Evolutionary conservation across 164 flowering plant species (phyloP).

Genomic region (Santalum album): DNA sequence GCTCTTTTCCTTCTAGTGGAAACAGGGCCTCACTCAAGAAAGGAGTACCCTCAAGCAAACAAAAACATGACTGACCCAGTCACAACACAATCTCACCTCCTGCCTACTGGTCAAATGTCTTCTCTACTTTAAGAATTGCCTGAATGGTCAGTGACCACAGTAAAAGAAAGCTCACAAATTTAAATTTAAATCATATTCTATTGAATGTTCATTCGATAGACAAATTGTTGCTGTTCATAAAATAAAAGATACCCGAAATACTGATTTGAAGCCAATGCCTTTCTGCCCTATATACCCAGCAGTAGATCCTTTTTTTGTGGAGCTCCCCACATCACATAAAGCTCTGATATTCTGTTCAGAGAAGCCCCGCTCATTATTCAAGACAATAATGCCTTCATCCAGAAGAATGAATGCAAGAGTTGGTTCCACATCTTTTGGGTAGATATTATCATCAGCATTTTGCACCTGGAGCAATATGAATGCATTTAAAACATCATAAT

Average conservation of each 20-base stretch:
- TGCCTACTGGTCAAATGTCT: no score
- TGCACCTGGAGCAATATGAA: conserved; percentile 56
- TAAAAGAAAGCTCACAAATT: background rate
- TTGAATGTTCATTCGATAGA: background rate
- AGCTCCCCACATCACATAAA: conserved; percentile 94
- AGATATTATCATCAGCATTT: conserved; percentile 94
- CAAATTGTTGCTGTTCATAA: background rate
- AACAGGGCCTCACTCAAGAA: no score
- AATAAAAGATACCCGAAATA: conserved; percentile 62
- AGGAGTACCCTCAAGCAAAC: no score
- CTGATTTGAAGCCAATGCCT: conserved; percentile 98
- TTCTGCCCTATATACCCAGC: conserved; percentile 93
- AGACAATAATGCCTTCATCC: conserved; percentile 50
- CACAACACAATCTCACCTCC: no score
- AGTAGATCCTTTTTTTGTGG: conserved; percentile 71
- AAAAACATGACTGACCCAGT: no score
- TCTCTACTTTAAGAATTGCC: no score
- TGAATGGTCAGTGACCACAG: no score
- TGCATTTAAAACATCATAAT: background rate
- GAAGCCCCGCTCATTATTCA: conserved; percentile 89
- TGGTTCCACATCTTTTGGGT: conserved; percentile 65
- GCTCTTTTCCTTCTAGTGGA: no score
- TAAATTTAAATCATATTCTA: background rate
- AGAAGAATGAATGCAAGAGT: conserved; percentile 75
- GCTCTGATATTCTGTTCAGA: conserved; percentile 79